Evolutionary conservation across 2,329 filamentous ascomycete genomes (phyloP).

Genomic region (Neofusicoccum kwambonambiense): DNA sequence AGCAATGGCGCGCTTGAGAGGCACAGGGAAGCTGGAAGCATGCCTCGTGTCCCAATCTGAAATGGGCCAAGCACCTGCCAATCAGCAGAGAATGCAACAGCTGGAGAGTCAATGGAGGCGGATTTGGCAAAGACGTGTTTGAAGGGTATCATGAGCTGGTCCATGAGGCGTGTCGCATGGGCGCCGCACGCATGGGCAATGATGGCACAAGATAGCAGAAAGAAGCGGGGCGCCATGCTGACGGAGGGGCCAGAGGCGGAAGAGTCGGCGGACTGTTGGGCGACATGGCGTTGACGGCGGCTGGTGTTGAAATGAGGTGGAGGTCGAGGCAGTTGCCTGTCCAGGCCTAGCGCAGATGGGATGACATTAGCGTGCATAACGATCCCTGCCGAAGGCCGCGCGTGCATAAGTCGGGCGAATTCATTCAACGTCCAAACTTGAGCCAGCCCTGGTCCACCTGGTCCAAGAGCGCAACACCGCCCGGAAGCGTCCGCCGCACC

Average conservation of each 20-base stretch:
- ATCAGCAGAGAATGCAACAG: slow-evolving; percentile 34
- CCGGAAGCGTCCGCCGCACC: not conserved
- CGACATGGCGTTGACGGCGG: not conserved
- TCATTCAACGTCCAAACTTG: slow-evolving; percentile 4
- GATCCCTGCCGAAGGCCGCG: slow-evolving; percentile 3
- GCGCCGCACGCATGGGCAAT: not conserved
- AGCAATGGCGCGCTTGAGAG: slow-evolving; percentile 15
- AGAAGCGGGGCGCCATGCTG: not conserved
- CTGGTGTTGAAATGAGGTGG: slow-evolving; percentile 4
- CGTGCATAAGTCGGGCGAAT: not conserved
- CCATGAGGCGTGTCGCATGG: not conserved
- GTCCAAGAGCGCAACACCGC: slow-evolving; percentile 10
- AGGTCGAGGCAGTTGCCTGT: not conserved
- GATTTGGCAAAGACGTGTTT: not conserved
- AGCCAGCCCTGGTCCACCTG: not conserved
- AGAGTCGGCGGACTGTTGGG: not conserved
- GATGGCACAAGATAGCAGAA: not conserved
- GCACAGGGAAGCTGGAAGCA: slow-evolving; percentile 22
- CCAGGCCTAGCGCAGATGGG: not conserved
- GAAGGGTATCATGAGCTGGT: not conserved
- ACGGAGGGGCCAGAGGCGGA: not conserved
- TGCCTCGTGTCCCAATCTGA: slow-evolving; percentile 59
- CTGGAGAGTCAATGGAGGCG: not conserved
- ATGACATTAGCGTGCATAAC: slow-evolving; percentile 4
- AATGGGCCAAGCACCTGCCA: slow-evolving; percentile 60